Percentiles rank a stretch among this genome's conserved stretches.
Conservation (phyloP, 2,329 filamentous ascomycete genomes). For the Drechmeria coniospora region DNA sequence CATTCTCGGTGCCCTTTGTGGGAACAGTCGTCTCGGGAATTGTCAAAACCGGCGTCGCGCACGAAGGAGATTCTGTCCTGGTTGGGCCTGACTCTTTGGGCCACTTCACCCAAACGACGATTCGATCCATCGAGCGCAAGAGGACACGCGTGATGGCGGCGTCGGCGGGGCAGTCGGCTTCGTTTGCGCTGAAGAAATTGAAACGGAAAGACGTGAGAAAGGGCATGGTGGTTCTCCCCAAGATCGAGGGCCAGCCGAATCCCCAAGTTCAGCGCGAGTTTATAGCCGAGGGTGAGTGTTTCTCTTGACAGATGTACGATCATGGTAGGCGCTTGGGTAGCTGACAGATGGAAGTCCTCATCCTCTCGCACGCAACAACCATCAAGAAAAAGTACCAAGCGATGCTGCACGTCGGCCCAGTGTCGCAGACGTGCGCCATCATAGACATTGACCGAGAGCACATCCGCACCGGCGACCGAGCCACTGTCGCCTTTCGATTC, state of each 20-base stretch:
- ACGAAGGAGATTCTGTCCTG: constrained; percentile 77
- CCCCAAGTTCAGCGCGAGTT: constrained; percentile 65
- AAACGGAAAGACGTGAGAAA: constrained; percentile 87
- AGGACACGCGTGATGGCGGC: constrained; percentile 77
- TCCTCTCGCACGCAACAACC: constrained; percentile 88
- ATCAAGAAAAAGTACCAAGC: constrained; percentile 96
- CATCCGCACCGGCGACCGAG: constrained; percentile 88
- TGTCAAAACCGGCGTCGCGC: constrained; percentile 73
- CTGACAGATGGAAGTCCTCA: constrained; percentile 46
- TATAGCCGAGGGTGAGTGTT: constrained; percentile 54
- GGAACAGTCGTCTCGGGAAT: constrained; percentile 94
- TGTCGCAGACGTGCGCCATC: constrained; percentile 90
- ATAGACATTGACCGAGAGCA: constrained; percentile 95
- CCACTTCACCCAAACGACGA: constrained; percentile 72
- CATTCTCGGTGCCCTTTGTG: constrained; percentile 92
- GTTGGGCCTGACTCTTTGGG: constrained; percentile 84
- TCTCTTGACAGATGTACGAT: too few species aligned
- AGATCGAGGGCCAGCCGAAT: constrained; percentile 53
- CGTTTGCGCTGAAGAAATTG: constrained; percentile 77
- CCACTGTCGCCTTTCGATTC: constrained; percentile 85
- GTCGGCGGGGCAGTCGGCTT: constrained; percentile 81
- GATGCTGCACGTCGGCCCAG: constrained; percentile 91
- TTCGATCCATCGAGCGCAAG: constrained; percentile 90
- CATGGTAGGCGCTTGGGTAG: too few species aligned
- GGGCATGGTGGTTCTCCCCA: constrained; percentile 92